These are phyloP conservation scores for Novakomyces olei DNA, from an alignment of 805 yeast species.

Conservation along the genomic window DNA sequence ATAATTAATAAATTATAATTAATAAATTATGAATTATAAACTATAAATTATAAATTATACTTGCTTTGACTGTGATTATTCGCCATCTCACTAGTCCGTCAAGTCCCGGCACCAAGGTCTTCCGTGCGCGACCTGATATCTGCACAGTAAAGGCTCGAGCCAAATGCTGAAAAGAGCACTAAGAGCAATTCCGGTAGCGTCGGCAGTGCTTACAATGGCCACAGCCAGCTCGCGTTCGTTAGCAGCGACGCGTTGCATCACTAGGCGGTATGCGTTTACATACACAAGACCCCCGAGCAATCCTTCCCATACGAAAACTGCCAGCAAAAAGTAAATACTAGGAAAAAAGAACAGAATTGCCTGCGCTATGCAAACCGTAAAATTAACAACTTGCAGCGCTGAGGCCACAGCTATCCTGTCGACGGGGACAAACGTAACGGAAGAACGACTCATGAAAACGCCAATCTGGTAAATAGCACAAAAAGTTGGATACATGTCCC, in stretches of 20 bases:
- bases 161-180: conserved; percentile 60
- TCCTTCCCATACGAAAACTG: conserved; percentile 60
- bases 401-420: conserved; percentile 39
- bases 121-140: conserved; percentile 45
- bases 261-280: conserved; percentile 66
- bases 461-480: conserved; percentile 26
- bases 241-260: conserved; percentile 33
- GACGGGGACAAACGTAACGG: conserved; percentile 43
- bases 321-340: conserved; percentile 37
- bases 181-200: conserved; percentile 59
- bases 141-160: conserved; percentile 54
- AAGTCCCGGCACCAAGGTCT: conserved; percentile 68
- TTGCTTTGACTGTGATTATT: too few species aligned
- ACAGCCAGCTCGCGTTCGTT: conserved; percentile 51
- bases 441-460: conserved; percentile 75
- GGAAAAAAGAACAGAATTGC: conserved; percentile 37
- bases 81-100: too few species aligned
- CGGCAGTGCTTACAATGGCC: conserved; percentile 69
- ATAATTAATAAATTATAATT: too few species aligned
- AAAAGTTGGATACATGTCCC: conserved; percentile 3
- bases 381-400: conserved; percentile 41
- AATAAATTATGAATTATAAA: too few species aligned
- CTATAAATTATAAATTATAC: too few species aligned
- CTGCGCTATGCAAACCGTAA: conserved; percentile 37
- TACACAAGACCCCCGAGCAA: conserved; percentile 77